A percentile compares a stretch with the other conserved stretches of the same genome.
phyloP scores from a whole-genome alignment of 83 land plant genomes.

The Isoetes engelmannii region DNA sequence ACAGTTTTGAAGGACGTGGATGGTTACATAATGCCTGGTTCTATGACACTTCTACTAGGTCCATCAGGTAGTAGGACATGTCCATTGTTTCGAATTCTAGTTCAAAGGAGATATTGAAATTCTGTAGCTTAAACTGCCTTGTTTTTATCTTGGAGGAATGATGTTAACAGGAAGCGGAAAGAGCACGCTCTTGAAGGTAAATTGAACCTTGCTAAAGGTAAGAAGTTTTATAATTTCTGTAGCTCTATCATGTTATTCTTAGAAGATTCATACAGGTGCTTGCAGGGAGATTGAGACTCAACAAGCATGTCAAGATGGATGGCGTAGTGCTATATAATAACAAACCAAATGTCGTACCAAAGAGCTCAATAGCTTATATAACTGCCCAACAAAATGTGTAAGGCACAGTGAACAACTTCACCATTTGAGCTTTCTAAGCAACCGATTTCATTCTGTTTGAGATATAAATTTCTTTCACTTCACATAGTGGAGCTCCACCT shows the following conservation, averaged over 20 bases:
- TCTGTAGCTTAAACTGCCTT: too few relatives aligned
- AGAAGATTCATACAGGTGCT: background rate
- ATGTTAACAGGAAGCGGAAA: slow-evolving; percentile 32
- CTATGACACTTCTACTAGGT: slow-evolving; percentile 31
- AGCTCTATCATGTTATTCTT: background rate
- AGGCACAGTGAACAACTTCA: background rate
- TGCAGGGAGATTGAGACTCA: background rate
- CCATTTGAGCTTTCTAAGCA: background rate
- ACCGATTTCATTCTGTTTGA: background rate
- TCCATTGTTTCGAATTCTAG: too few relatives aligned
- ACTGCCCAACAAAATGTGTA: background rate
- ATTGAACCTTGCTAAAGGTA: background rate
- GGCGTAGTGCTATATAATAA: background rate
- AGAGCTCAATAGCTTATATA: background rate
- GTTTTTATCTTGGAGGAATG: too few relatives aligned
- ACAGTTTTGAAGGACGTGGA: slow-evolving; percentile 26
- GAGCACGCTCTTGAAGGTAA: slow-evolving; percentile 22
- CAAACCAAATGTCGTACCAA: background rate
- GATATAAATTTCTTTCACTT: background rate
- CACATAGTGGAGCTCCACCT: background rate
- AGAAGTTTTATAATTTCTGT: background rate
- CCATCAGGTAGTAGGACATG: slow-evolving; percentile 36
- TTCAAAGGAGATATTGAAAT: too few relatives aligned
- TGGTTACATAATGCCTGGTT: slow-evolving; percentile 37
- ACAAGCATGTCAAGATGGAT: background rate